Evolutionary conservation across 2,329 filamentous ascomycete species (phyloP), one percentile per base, ranked within the genome.

Genomic region (Davidsoniella eucalypti): DNA sequence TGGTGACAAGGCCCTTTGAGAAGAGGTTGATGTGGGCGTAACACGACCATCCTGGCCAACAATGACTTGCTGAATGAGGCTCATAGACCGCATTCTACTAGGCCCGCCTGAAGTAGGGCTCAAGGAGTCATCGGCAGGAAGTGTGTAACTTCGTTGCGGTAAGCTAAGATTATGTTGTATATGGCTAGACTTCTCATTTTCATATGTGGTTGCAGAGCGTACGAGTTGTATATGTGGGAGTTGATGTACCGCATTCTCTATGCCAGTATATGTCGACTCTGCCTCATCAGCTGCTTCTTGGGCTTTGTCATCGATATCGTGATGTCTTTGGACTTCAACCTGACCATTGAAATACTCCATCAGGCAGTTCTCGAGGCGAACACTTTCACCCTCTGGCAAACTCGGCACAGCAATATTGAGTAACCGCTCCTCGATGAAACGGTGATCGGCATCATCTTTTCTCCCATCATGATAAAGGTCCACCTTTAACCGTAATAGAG

Each of bases 321-420:
- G 29, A 23, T 50, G 38, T 38, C 52, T 29, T 36, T 53, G 80
- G 2, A 98, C 87, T 59, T 95, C 87, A 49, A 98, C 87, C 51
- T 80, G 76, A 52, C 88, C 88, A 64, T 96, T 95, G 71, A 96
- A 96, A 60, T 95, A 96, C 49, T 83, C 80, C 61, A 95, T 88
- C 16, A 98, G 67, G 58, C 90, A 96, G 56, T 93, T 84, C 64
- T 96, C 92, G 17, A 98, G 67, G 25, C 82, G 87, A 54, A 95
- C 73, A 2, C 74, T 71, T 52, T 78, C 78, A 21, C 79, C 80
- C 43, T 84, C 77, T 5, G 79, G 73, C 46, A 85, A 80, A 1
- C 80, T 72, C 0, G 87, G 85, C n/a, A 98, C 84, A 0, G 87
- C 88, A 39, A 98, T 77, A 59, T 96, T 92, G 5, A 98, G 70